Evolutionary conservation across 2,329 filamentous ascomycete species (phyloP).

Genomic region (Aspergillus alliaceus): DNA sequence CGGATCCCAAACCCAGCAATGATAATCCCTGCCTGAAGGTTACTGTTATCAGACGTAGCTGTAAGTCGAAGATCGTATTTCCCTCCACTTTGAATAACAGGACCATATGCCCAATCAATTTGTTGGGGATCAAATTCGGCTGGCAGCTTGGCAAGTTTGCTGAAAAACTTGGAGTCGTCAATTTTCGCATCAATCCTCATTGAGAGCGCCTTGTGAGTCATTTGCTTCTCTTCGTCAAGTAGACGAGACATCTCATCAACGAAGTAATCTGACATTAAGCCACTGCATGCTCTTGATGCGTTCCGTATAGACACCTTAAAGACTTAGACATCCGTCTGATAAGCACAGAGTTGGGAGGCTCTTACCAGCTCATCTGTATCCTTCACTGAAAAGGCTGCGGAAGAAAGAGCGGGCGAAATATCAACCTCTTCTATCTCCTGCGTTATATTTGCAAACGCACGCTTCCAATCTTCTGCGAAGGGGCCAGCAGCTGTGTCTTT

Average conservation of each 20-base stretch:
- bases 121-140: constrained; percentile 83
- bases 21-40: constrained; percentile 88
- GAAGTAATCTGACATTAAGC: constrained; percentile 93
- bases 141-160: constrained; percentile 76
- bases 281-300: constrained; percentile 89
- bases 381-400: constrained; percentile 83
- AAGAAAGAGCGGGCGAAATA: constrained; percentile 76
- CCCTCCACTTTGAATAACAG: constrained; percentile 90
- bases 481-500: constrained; percentile 85
- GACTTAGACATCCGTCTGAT: constrained; percentile 11
- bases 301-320: constrained; percentile 80
- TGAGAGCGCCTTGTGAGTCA: constrained; percentile 83
- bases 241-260: constrained; percentile 97
- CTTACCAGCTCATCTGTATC: constrained; percentile 83
- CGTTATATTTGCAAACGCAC: constrained; percentile 71
- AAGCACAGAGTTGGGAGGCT: constrained; percentile 1
- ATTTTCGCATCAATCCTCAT: constrained; percentile 88
- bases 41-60: constrained; percentile 75
- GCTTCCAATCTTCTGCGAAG: constrained; percentile 96
- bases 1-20: constrained; percentile 87
- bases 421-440: constrained; percentile 90
- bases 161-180: constrained; percentile 92
- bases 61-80: constrained; percentile 87
- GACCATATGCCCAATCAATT: constrained; percentile 91
- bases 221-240: constrained; percentile 94